Evolutionary conservation across 1,284 basidiomycete genomes (phyloP).

Genomic region (Omphalotus olearius): DNA sequence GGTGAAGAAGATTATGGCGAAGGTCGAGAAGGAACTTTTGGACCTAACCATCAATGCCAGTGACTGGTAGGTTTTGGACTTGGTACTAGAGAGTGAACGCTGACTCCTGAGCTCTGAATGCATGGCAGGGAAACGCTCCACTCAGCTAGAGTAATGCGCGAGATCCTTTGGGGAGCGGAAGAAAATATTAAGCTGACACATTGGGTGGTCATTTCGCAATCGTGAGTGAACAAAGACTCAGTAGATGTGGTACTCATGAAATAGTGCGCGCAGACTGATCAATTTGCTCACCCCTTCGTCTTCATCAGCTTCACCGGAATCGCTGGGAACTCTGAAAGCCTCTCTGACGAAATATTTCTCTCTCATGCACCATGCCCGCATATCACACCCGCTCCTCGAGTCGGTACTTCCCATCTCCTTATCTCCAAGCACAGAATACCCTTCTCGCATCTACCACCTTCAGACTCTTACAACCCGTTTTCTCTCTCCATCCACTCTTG

Average conservation of each 20-base stretch:
- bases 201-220: slow-evolving; percentile 55
- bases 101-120: too few relatives aligned
- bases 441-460: slow-evolving; percentile 12
- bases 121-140: slow-evolving; percentile 42
- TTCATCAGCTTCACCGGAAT: slow-evolving; percentile 5
- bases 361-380: slow-evolving; percentile 48
- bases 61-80: slow-evolving; percentile 43
- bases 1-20: slow-evolving; percentile 50
- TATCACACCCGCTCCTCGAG: slow-evolving; percentile 49
- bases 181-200: slow-evolving; percentile 42
- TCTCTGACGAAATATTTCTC: slow-evolving; percentile 56
- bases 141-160: slow-evolving; percentile 52
- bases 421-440: not conserved
- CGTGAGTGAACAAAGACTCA: slow-evolving; percentile 31
- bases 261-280: slow-evolving; percentile 6
- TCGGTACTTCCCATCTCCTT: slow-evolving; percentile 23
- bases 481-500: slow-evolving; percentile 18
- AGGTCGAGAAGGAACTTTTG: slow-evolving; percentile 47
- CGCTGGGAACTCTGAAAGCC: slow-evolving; percentile 25
- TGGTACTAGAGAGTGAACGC: too few relatives aligned
- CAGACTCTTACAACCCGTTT: slow-evolving; percentile 3
- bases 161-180: slow-evolving; percentile 53
- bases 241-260: not conserved
- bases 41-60: slow-evolving; percentile 65
- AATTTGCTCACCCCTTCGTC: slow-evolving; percentile 12